Conservation (phyloP, 495 filamentous ascomycete genomes). For the Trichocladium antarcticum region DNA sequence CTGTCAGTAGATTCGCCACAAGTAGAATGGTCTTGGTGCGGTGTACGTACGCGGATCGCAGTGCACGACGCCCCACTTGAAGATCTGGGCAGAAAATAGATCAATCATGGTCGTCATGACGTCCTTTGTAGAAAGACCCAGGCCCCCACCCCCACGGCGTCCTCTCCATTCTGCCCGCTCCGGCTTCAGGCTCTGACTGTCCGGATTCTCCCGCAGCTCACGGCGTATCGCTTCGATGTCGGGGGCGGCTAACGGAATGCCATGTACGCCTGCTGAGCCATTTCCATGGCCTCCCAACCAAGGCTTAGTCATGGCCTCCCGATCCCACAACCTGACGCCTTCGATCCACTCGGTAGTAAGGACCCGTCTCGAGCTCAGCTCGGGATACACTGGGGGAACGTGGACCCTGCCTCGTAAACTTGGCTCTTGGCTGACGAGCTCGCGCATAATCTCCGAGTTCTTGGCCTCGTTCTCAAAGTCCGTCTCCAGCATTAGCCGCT, state of each 20-base stretch:
- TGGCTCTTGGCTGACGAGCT: conserved; percentile 64
- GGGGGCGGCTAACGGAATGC: conserved; percentile 49
- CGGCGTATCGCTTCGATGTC: conserved; percentile 31
- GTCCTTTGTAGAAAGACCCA: conserved; percentile 68
- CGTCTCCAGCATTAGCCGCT: conserved; percentile 79
- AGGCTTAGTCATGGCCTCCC: conserved; percentile 54
- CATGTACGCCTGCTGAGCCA: conserved; percentile 67
- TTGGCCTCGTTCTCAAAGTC: conserved; percentile 86
- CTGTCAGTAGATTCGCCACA: background rate
- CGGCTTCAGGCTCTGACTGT: conserved; percentile 56
- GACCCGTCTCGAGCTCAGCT: conserved; percentile 71
- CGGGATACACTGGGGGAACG: conserved; percentile 71
- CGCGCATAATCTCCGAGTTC: conserved; percentile 75
- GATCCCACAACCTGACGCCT: conserved; percentile 84
- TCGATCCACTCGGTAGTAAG: conserved; percentile 98
- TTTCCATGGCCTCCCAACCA: conserved; percentile 69
- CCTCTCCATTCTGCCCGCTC: conserved; percentile 72
- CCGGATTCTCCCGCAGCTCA: conserved; percentile 33
- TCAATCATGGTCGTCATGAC: conserved; percentile 96
- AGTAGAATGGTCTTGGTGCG: background rate
- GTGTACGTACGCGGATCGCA: conserved; percentile 59
- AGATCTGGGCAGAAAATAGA: conserved; percentile 92
- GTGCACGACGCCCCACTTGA: conserved; percentile 86
- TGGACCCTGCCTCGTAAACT: conserved; percentile 70
- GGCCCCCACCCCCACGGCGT: conserved; percentile 54